These are phyloP conservation scores for Cyclotella choctawhatcheeana DNA, from an alignment of 108 stramenopile species.

Conservation along the genomic window DNA sequence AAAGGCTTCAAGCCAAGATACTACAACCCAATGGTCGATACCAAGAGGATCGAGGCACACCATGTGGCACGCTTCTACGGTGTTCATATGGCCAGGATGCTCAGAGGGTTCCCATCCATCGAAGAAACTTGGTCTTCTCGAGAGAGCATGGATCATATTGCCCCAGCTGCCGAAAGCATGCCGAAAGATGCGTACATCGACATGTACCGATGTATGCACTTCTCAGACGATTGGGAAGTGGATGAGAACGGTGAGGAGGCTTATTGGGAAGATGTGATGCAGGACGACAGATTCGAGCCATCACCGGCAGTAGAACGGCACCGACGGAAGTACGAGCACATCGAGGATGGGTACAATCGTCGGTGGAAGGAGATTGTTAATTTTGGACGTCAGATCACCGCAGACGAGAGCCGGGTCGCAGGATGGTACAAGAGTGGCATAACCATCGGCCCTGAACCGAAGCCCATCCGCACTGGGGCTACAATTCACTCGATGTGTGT, in stretches of 20 bases:
- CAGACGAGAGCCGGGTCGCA: slow-evolving; percentile 17
- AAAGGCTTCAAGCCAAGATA: background rate
- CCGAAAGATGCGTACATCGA: slow-evolving; percentile 15
- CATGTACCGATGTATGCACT: slow-evolving; percentile 12
- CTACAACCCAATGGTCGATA: background rate
- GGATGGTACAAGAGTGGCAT: slow-evolving; percentile 18
- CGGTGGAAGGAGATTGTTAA: slow-evolving; percentile 7
- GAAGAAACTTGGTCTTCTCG: background rate
- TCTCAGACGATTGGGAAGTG: slow-evolving; percentile 9
- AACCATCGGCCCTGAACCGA: slow-evolving; percentile 22
- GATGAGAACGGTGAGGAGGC: slow-evolving; percentile 1
- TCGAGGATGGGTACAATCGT: slow-evolving; percentile 7
- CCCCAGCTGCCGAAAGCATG: background rate
- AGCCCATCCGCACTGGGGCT: slow-evolving; percentile 21
- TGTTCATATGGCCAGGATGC: background rate
- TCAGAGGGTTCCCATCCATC: slow-evolving; percentile 1
- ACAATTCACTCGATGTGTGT: slow-evolving; percentile 20
- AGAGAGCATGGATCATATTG: background rate
- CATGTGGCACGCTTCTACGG: slow-evolving; percentile 10
- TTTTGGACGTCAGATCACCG: slow-evolving; percentile 9
- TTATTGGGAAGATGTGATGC: slow-evolving; percentile 6
- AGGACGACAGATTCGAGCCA: background rate
- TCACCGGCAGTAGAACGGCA: slow-evolving; percentile 1
- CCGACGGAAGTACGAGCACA: background rate
- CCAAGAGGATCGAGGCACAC: background rate